phyloP scores from a whole-genome alignment of 169 alveolate species.

The Plasmodium berghei region DNA sequence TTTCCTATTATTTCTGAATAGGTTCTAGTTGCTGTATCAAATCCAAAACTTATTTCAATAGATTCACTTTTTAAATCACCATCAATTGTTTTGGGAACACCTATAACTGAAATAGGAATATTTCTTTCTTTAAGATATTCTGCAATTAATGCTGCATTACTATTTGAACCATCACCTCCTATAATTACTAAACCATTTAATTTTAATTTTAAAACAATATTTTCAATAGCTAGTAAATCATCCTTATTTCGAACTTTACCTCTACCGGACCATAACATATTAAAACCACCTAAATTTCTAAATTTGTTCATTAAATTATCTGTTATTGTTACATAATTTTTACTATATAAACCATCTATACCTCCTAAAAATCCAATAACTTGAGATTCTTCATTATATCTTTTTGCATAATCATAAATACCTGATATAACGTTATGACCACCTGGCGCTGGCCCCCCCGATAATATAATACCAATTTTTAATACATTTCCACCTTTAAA shows the following conservation, averaged over 20 bases:
- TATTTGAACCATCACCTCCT: slow-evolving; percentile 99
- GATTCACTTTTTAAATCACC: slow-evolving; percentile 97
- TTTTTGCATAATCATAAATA: slow-evolving; percentile 93
- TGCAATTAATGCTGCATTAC: slow-evolving; percentile 98
- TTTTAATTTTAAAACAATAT: slow-evolving; percentile 90
- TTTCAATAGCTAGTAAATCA: slow-evolving; percentile 90
- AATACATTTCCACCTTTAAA: slow-evolving; percentile 78
- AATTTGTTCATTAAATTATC: slow-evolving; percentile 94
- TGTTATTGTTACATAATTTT: slow-evolving; percentile 93
- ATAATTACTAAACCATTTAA: slow-evolving; percentile 97
- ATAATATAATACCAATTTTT: slow-evolving; percentile 95
- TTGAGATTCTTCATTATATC: slow-evolving; percentile 91
- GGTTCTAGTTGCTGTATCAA: slow-evolving; percentile 98
- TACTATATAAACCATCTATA: slow-evolving; percentile 94
- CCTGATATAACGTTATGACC: slow-evolving; percentile 99
- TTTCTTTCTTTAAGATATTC: slow-evolving; percentile 91
- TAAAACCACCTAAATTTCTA: slow-evolving; percentile 98
- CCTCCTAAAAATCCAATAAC: slow-evolving; percentile 96
- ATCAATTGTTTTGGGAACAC: slow-evolving; percentile 99
- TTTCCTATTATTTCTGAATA: slow-evolving; percentile 97
- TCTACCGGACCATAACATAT: slow-evolving; percentile 98
- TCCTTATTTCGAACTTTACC: slow-evolving; percentile 96
- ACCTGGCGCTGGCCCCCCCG: slow-evolving; percentile 99
- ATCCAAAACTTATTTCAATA: slow-evolving; percentile 98
- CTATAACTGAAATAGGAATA: slow-evolving; percentile 90